Conservation (phyloP, 331 rosid genomes). For the Prunus yedoensis region DNA sequence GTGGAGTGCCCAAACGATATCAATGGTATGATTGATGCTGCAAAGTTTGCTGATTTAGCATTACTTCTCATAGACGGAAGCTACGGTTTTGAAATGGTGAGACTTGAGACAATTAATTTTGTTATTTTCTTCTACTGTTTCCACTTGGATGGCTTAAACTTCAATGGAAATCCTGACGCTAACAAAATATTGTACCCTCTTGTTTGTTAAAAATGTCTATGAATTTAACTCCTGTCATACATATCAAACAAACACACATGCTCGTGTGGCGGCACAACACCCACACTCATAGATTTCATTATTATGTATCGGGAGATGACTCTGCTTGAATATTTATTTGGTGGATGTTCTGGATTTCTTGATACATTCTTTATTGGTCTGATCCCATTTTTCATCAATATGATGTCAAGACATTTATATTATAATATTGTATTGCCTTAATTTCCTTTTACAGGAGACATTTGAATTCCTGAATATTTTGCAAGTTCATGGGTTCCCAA, state of each 20-base stretch:
- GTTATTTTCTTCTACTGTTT: background rate
- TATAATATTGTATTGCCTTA: slow-evolving; percentile 6
- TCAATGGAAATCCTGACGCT: background rate
- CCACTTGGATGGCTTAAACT: background rate
- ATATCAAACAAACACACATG: background rate
- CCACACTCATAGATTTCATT: background rate
- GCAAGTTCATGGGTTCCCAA: slow-evolving; percentile 92
- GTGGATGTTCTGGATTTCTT: background rate
- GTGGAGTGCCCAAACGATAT: slow-evolving; percentile 94
- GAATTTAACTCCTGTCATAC: background rate
- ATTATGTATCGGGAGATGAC: background rate
- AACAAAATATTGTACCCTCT: background rate
- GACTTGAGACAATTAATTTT: slow-evolving; percentile 12
- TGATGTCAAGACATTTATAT: background rate
- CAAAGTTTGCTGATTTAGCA: slow-evolving; percentile 83
- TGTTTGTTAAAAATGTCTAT: background rate
- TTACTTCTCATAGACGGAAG: slow-evolving; percentile 93
- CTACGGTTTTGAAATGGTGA: slow-evolving; percentile 94
- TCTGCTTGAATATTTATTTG: background rate
- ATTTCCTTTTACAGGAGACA: slow-evolving; percentile 62
- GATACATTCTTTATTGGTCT: background rate
- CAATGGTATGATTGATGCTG: slow-evolving; percentile 95
- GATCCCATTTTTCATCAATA: background rate
- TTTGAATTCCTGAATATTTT: slow-evolving; percentile 93
- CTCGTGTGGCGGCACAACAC: background rate